A percentile compares a stretch with the other conserved stretches of the same genome.
These are phyloP conservation scores for Tolypocladium paradoxum DNA, from an alignment of 2,329 filamentous ascomycete species.

Conservation along the genomic window DNA sequence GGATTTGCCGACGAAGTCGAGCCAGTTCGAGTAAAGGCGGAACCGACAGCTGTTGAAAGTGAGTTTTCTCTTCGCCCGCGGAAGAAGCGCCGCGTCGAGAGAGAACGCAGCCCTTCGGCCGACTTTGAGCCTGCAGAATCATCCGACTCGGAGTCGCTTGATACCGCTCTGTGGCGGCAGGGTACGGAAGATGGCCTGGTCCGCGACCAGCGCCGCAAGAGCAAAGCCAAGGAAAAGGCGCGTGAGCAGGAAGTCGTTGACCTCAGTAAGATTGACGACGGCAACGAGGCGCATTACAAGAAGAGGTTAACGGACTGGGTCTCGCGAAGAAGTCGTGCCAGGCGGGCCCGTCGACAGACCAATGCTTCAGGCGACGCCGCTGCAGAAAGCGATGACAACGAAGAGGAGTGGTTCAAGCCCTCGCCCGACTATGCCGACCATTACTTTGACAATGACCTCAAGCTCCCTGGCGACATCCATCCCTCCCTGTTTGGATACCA, in stretches of 20 bases:
- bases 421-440: constrained; percentile 76
- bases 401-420: constrained; percentile 69
- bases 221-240: constrained; percentile 25
- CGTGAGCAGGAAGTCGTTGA: constrained; percentile 32
- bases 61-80: constrained; percentile 50
- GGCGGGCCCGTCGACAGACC: constrained; percentile 27
- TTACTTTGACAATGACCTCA: constrained; percentile 62
- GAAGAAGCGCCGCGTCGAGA: constrained; percentile 39
- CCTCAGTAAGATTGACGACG: constrained; percentile 65
- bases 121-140: constrained; percentile 31
- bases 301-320: constrained; percentile 67
- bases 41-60: constrained; percentile 24
- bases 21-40: not conserved
- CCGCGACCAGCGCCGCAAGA: constrained; percentile 29
- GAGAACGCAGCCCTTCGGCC: constrained; percentile 29
- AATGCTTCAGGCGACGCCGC: constrained; percentile 19
- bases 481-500: constrained; percentile 93
- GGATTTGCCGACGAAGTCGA: constrained; percentile 45
- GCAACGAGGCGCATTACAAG: constrained; percentile 74
- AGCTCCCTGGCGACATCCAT: constrained; percentile 83
- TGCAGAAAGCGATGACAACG: constrained; percentile 32
- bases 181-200: constrained; percentile 27
- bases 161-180: constrained; percentile 26
- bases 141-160: constrained; percentile 21
- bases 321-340: constrained; percentile 31